Conservation (phyloP, 2,329 filamentous ascomycete genomes). For the Sclerotinia sclerotiorum region DNA sequence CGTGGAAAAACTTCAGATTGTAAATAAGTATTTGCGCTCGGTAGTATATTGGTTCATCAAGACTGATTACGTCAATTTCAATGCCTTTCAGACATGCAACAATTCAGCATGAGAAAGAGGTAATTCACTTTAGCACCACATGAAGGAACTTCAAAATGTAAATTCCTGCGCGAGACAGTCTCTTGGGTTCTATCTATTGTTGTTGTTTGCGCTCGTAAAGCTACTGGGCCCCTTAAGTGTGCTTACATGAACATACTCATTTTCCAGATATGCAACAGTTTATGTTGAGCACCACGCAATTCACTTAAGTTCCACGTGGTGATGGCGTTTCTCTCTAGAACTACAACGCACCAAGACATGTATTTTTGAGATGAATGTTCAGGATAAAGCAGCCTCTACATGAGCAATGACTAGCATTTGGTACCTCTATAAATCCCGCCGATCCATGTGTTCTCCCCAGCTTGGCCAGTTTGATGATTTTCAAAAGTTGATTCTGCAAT, state of each 20-base stretch:
- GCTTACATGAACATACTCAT: background rate
- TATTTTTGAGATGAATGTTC: too few relatives aligned
- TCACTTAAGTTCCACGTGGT: background rate
- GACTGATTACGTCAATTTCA: conserved; percentile 2
- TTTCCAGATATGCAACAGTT: background rate
- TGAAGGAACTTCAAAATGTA: background rate
- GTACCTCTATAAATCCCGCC: background rate
- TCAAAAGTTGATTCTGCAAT: background rate
- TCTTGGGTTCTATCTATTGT: background rate
- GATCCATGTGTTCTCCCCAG: background rate
- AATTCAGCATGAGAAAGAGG: background rate
- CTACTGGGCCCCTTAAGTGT: background rate
- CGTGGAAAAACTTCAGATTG: background rate
- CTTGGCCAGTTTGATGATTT: background rate
- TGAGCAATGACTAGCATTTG: too few relatives aligned
- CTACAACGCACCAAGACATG: too few relatives aligned
- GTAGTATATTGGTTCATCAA: background rate
- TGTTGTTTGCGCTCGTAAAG: background rate
- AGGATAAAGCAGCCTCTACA: too few relatives aligned
- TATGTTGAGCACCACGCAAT: background rate
- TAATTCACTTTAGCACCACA: background rate
- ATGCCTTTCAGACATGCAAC: background rate
- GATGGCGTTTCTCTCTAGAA: too few relatives aligned
- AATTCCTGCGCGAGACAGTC: background rate
- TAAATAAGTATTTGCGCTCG: background rate